Evolutionary conservation across 768 basidiomycete genomes (phyloP).

Genomic region (Amanita rimosa): DNA sequence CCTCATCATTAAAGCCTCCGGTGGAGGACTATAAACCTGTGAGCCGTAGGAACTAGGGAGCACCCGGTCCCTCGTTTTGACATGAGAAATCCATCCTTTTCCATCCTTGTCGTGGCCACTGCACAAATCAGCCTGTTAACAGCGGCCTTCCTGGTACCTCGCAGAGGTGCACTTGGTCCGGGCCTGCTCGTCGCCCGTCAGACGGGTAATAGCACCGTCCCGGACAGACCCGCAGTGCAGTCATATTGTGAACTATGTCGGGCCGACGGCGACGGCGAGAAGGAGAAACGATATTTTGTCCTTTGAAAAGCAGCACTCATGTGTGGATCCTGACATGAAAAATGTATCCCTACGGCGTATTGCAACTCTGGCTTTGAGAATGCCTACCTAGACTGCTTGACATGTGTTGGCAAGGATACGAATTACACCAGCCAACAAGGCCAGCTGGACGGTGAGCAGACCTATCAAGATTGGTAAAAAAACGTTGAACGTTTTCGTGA

Average conservation of each 20-base stretch:
- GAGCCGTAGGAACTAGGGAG: not conserved
- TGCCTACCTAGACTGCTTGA: conserved; percentile 1
- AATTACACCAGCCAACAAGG: not conserved
- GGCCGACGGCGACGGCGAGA: not conserved
- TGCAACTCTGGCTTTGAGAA: not conserved
- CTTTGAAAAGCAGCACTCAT: too few relatives aligned
- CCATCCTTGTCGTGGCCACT: not conserved
- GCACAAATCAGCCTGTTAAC: not conserved
- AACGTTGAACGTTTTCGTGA: too few relatives aligned
- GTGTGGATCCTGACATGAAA: not conserved
- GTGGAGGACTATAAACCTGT: not conserved
- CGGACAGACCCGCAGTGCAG: not conserved
- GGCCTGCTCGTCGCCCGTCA: not conserved
- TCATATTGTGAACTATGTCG: not conserved
- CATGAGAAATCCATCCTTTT: not conserved
- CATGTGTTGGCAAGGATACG: conserved; percentile 2
- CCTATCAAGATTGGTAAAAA: too few relatives aligned
- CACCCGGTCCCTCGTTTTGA: too few relatives aligned
- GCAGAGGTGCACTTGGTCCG: not conserved
- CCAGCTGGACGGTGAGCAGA: not conserved
- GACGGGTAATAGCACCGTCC: not conserved
- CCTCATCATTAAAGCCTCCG: not conserved
- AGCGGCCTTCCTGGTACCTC: not conserved
- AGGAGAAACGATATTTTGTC: not conserved
- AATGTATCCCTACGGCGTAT: not conserved